A percentile compares a stretch with the other conserved stretches of the same genome.
phyloP scores from a whole-genome alignment of 2,329 filamentous ascomycete genomes.

The Colletotrichum liriopes region DNA sequence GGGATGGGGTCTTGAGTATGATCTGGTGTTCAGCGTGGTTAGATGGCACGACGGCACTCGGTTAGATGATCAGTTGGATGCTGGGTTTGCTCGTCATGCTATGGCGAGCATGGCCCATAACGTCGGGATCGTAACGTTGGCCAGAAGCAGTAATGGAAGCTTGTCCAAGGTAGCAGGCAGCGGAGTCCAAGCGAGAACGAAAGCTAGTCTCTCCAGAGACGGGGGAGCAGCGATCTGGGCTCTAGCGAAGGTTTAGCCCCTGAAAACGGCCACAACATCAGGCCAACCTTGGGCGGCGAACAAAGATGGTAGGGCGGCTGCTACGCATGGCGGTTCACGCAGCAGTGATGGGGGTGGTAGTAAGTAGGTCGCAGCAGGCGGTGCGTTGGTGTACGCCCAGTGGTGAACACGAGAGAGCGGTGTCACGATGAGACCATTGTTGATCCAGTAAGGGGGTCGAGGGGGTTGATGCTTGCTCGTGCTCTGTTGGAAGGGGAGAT shows the following conservation, averaged over 20 bases:
- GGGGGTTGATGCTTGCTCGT: conserved; percentile 26
- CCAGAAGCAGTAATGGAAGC: conserved; percentile 35
- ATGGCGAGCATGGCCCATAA: conserved; percentile 28
- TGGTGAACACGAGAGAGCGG: conserved; percentile 1
- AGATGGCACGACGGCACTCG: neutral
- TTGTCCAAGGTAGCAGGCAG: conserved; percentile 23
- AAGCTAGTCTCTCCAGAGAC: conserved; percentile 1
- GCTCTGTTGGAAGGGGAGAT: conserved; percentile 2
- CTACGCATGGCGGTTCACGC: neutral
- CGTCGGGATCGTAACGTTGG: conserved; percentile 31
- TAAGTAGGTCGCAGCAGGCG: neutral
- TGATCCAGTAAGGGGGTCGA: conserved; percentile 5
- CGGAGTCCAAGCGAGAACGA: conserved; percentile 37
- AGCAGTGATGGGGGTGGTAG: neutral
- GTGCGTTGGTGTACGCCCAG: neutral
- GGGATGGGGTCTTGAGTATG: neutral
- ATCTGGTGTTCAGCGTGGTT: neutral
- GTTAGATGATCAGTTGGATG: neutral
- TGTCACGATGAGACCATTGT: conserved; percentile 33
- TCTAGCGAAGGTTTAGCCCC: conserved; percentile 33
- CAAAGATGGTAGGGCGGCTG: neutral
- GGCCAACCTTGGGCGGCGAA: neutral
- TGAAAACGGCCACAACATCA: conserved; percentile 27
- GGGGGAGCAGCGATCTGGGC: conserved; percentile 25
- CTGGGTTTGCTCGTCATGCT: conserved; percentile 27